Conservation (phyloP, 225 moss, liverwort and hornwort genomes). For the Marchantia paleacea region DNA sequence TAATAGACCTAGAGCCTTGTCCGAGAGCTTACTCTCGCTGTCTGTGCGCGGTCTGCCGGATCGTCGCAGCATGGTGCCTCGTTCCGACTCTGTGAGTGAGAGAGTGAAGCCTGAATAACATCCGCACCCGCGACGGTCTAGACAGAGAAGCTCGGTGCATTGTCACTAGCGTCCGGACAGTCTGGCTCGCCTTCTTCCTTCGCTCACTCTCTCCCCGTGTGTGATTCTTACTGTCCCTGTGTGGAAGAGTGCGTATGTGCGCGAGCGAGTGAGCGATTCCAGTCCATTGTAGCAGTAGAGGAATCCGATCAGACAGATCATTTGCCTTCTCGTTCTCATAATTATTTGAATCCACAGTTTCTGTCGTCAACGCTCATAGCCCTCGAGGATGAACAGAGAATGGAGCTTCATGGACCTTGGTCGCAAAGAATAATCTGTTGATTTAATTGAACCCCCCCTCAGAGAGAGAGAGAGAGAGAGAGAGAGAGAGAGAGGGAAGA, state of each 20-base stretch:
- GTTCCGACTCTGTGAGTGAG: neutral
- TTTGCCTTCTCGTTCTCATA: neutral
- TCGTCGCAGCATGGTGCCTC: neutral
- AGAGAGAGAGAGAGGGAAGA: neutral
- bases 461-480: neutral
- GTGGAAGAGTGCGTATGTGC: neutral
- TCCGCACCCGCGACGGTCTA: too few relatives aligned
- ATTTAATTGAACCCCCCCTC: neutral
- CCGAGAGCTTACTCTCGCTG: neutral
- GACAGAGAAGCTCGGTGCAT: neutral
- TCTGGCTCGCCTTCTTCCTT: neutral
- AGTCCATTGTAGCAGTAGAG: neutral
- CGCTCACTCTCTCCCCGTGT: too few relatives aligned
- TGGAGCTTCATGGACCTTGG: neutral
- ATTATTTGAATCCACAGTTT: neutral
- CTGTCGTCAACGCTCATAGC: neutral
- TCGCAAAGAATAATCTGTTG: neutral
- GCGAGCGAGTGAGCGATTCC: neutral
- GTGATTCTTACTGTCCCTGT: too few relatives aligned
- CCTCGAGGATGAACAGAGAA: neutral
- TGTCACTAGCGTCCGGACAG: neutral
- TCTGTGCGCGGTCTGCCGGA: neutral
- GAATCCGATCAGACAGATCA: neutral
- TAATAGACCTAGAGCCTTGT: neutral
- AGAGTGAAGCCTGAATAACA: neutral